Percentiles rank a stretch among this genome's conserved stretches.
Conservation (phyloP, 73 alveolate genomes). For the Paramecium bursaria region DNA sequence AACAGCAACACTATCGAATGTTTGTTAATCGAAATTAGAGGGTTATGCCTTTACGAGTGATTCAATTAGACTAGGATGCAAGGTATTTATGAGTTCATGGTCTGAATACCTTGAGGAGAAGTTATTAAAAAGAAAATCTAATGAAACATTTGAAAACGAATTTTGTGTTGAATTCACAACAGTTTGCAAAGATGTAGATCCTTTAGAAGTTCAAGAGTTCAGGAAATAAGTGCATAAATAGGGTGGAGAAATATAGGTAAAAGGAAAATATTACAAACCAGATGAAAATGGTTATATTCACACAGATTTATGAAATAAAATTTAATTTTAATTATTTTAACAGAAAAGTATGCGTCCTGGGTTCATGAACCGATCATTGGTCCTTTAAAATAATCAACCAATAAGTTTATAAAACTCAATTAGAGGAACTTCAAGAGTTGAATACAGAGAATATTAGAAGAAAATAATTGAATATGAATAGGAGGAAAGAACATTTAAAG, state of each 20-base stretch:
- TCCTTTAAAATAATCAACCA: no score
- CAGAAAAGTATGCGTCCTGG: no score
- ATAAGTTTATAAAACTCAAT: no score
- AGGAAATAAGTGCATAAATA: constrained; percentile 14
- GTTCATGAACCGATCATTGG: no score
- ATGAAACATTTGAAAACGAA: constrained; percentile 23
- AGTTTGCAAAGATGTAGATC: constrained; percentile 25
- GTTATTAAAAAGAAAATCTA: constrained; percentile 12
- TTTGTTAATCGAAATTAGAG: not conserved
- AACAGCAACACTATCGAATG: not conserved
- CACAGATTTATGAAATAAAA: not conserved
- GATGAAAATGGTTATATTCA: constrained; percentile 51
- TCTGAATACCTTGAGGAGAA: not conserved
- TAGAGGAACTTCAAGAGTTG: no score
- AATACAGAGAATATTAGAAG: no score
- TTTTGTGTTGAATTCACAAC: constrained; percentile 10
- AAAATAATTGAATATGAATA: no score
- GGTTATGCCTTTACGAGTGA: constrained; percentile 35
- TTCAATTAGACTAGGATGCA: constrained; percentile 31
- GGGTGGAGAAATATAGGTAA: not conserved
- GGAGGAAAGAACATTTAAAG: no score
- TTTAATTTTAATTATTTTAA: no score
- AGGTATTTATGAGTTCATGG: constrained; percentile 38
- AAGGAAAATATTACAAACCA: constrained; percentile 46
- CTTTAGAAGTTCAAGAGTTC: constrained; percentile 29